phyloP scores from a whole-genome alignment of 1,139 yeast species.

The Suhomyces chickasaworum region DNA sequence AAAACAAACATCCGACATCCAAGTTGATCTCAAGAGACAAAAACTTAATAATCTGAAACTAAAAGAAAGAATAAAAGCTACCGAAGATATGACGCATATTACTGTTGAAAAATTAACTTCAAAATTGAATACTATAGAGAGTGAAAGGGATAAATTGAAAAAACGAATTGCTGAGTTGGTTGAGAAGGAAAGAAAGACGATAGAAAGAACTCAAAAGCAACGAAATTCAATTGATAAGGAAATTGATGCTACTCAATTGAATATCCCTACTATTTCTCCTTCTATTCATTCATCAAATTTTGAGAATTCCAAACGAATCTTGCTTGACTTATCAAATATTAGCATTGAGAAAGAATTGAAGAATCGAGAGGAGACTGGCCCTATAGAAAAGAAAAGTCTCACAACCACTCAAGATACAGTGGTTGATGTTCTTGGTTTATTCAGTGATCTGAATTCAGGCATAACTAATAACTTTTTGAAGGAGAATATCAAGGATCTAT shows the following conservation, averaged over 20 bases:
- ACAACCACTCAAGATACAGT: slow-evolving; percentile 20
- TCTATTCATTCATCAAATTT: not conserved
- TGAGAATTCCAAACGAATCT: not conserved
- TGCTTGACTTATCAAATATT: slow-evolving; percentile 4
- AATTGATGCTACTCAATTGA: not conserved
- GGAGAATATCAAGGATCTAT: slow-evolving; percentile 8
- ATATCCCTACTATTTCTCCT: not conserved
- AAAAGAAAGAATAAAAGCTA: slow-evolving; percentile 21
- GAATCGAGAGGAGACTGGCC: not conserved
- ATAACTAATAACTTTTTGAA: slow-evolving; percentile 5
- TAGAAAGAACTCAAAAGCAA: slow-evolving; percentile 2
- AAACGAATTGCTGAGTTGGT: slow-evolving; percentile 10
- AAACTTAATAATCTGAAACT: slow-evolving; percentile 22
- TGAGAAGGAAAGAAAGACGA: slow-evolving; percentile 10
- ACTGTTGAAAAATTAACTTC: slow-evolving; percentile 24
- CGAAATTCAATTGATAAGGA: not conserved
- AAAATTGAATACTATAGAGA: slow-evolving; percentile 14
- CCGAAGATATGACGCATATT: slow-evolving; percentile 23
- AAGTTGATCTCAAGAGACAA: slow-evolving; percentile 26
- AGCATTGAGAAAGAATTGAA: slow-evolving; percentile 1
- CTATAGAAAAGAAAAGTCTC: slow-evolving; percentile 11
- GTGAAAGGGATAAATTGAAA: slow-evolving; percentile 14
- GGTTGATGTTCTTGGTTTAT: slow-evolving; percentile 19
- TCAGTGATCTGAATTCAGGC: slow-evolving; percentile 14
- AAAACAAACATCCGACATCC: slow-evolving; percentile 22